Evolutionary conservation across 169 alveolate genomes (phyloP).

Genomic region (Theileria luwenshuni): DNA sequence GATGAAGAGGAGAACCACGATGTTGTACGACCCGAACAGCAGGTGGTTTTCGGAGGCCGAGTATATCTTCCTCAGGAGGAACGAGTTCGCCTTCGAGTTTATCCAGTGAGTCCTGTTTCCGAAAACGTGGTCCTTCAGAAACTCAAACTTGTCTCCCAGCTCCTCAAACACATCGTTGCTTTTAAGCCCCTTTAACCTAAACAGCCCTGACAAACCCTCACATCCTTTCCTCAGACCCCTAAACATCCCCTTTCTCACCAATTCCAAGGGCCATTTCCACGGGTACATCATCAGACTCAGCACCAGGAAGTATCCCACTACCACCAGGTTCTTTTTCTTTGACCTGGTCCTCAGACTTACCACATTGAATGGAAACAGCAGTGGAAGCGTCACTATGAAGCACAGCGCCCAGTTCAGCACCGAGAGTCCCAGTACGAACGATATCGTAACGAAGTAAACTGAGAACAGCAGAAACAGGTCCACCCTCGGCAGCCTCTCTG

Average conservation of each 20-base stretch:
- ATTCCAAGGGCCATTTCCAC: neutral
- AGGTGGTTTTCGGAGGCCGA: slow-evolving; percentile 54
- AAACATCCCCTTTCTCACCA: neutral
- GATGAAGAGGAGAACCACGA: slow-evolving; percentile 38
- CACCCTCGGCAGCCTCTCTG: slow-evolving; percentile 36
- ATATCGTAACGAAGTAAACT: slow-evolving; percentile 19
- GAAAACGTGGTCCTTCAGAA: slow-evolving; percentile 16
- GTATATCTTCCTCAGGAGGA: slow-evolving; percentile 37
- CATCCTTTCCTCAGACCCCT: neutral
- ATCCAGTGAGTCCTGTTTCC: slow-evolving; percentile 28
- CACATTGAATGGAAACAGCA: slow-evolving; percentile 27
- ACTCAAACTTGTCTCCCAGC: slow-evolving; percentile 14
- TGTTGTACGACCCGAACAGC: slow-evolving; percentile 46
- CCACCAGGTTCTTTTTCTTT: neutral
- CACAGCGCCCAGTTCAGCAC: slow-evolving; percentile 59
- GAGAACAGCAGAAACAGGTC: slow-evolving; percentile 21
- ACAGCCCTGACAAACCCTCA: neutral
- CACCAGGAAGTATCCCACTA: neutral
- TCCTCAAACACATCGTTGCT: neutral
- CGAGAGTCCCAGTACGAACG: slow-evolving; percentile 43
- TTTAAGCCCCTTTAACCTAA: neutral
- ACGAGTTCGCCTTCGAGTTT: slow-evolving; percentile 28
- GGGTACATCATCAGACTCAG: slow-evolving; percentile 19
- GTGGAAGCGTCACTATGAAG: slow-evolving; percentile 18
- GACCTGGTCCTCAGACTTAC: slow-evolving; percentile 18